Evolutionary conservation across 108 stramenopile genomes (phyloP), one percentile per base, ranked within the genome.

Genomic region (Discostella pseudostelligera): DNA sequence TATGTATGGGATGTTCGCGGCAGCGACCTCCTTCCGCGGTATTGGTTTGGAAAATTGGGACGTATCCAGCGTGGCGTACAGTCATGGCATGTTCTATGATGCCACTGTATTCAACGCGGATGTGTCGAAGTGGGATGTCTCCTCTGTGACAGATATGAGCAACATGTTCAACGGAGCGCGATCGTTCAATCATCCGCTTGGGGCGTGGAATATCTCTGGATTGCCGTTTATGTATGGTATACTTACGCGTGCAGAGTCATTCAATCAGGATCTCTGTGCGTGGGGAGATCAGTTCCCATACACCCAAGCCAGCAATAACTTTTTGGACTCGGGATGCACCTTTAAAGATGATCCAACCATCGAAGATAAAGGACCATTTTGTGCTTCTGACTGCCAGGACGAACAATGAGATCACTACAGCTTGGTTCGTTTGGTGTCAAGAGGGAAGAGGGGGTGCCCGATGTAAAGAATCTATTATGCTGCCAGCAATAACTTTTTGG

Each of bases 161-260:
- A n/a, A n/a, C n/a, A 69, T 79, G 69, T 78, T 82, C 62, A 10
- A 22, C 3, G 10, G 21, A 22, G 79, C 79, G 10, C 14, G 17
- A 47, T n/a, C 47, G n/a, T 83, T 83, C 45, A 71, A 79, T 62
- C 63, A 68, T 26, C 49, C 58, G 44, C 12, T 83, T 43, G 28
- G 43, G 11, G 14, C 9, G n/a, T 81, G 79, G 79, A 68, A 74
- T 29, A 62, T 70, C 14, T 58, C 70, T 12, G 8, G 19, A 10
- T 76, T 84, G 2, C 25, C 17, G 10, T 40, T 42, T 48, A 69
- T 84, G 76, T 36, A 16, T 17, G 25, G 14, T 0, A 69, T 78
- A 72, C 80, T 83, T 51, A 8, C 8, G 19, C 39, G 17, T 50
- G 79, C 78, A 8, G n/a, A 39, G 8, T 26, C 42, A 12, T 72